phyloP scores from a whole-genome alignment of 2,329 filamentous ascomycete species.

The Westerdykella ornata region DNA sequence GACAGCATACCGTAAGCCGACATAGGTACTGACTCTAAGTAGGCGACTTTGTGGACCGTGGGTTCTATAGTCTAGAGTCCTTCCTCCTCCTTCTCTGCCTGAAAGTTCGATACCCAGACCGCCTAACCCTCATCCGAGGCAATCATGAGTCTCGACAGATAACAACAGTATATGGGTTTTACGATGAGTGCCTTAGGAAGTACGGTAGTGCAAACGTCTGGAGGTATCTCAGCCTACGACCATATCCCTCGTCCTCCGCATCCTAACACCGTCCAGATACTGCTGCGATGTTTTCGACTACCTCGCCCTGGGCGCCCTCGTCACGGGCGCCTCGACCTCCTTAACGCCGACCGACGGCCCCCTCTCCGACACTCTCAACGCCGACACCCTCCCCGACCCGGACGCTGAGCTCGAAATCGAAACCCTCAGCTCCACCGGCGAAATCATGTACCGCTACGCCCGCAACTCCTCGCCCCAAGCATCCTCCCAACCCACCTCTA shows the following conservation, averaged over 20 bases:
- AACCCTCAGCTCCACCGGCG: conserved; percentile 77
- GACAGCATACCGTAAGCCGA: neutral
- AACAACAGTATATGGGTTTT: conserved; percentile 95
- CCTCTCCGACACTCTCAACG: conserved; percentile 46
- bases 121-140: conserved; percentile 90
- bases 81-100: conserved; percentile 92
- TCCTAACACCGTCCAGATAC: conserved; percentile 42
- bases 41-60: conserved; percentile 96
- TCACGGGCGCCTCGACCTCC: conserved; percentile 70
- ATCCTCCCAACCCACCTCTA: conserved; percentile 26
- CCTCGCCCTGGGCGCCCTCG: conserved; percentile 80
- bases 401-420: conserved; percentile 85
- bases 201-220: conserved; percentile 96
- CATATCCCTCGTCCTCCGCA: neutral
- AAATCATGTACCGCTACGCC: conserved; percentile 67
- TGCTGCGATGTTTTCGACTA: conserved; percentile 99
- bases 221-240: conserved; percentile 37
- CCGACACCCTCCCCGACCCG: conserved; percentile 43
- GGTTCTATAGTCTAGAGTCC: conserved; percentile 95
- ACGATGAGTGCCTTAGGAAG: conserved; percentile 92
- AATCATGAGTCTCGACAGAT: conserved; percentile 97
- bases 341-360: conserved; percentile 56
- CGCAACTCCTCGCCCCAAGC: conserved; percentile 42
- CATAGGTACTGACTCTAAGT: conserved; percentile 3
- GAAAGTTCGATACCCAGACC: conserved; percentile 94